phyloP scores from a whole-genome alignment of 495 filamentous ascomycete species.

The Annulohypoxylon moriforme region DNA sequence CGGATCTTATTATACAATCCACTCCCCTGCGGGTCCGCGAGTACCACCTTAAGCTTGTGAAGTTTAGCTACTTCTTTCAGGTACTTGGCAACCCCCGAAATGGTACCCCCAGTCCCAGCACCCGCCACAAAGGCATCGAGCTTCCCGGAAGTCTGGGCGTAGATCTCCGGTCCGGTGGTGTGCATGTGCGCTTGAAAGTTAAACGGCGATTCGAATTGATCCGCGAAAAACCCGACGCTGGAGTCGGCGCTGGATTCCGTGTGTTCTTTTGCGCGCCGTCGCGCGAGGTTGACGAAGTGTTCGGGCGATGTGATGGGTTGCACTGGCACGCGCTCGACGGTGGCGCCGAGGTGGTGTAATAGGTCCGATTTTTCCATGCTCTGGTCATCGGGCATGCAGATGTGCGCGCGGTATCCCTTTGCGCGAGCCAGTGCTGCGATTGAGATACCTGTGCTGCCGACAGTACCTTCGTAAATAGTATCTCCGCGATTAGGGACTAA shows the following conservation, averaged over 20 bases:
- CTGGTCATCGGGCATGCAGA: constrained; percentile 97
- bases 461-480: constrained; percentile 96
- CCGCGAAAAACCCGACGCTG: constrained; percentile 85
- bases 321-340: constrained; percentile 86
- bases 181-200: constrained; percentile 88
- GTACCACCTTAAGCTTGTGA: constrained; percentile 71
- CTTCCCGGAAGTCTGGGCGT: constrained; percentile 75
- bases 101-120: constrained; percentile 95
- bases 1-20: constrained; percentile 91
- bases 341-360: constrained; percentile 88
- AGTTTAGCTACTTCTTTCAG: constrained; percentile 71
- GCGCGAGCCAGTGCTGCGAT: constrained; percentile 89
- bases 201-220: constrained; percentile 92
- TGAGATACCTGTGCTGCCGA: constrained; percentile 93
- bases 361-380: constrained; percentile 87
- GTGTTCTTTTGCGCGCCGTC: constrained; percentile 79
- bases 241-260: constrained; percentile 56
- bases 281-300: constrained; percentile 95
- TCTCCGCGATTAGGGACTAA: constrained; percentile 85
- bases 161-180: constrained; percentile 91
- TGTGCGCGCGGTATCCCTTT: constrained; percentile 89
- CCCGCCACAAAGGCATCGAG: constrained; percentile 94
- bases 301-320: constrained; percentile 90
- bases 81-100: constrained; percentile 84
- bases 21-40: constrained; percentile 95